Percentiles rank a stretch among this genome's conserved stretches.
These are phyloP conservation scores for Cicer judaicum DNA, from an alignment of 306 rosid genomes.

Conservation along the genomic window DNA sequence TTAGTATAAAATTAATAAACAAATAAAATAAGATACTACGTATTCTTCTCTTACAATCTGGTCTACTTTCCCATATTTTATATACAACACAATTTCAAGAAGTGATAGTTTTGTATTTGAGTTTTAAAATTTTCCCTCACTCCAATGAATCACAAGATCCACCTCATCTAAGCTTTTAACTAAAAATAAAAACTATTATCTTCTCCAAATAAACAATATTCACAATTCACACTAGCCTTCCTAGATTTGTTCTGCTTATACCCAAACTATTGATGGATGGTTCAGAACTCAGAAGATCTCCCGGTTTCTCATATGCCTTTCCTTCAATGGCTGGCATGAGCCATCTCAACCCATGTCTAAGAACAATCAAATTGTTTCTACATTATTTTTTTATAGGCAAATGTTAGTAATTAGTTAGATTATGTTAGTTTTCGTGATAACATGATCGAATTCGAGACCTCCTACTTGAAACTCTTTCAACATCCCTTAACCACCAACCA, in stretches of 20 bases:
- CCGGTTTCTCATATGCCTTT: background rate
- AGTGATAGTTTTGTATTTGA: background rate
- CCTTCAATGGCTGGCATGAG: too few species aligned
- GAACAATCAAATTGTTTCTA: background rate
- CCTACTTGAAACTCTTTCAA: too few species aligned
- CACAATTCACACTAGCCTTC: background rate
- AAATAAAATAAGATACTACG: background rate
- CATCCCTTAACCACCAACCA: too few species aligned
- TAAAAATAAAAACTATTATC: background rate
- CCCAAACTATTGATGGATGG: background rate
- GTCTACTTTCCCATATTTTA: background rate
- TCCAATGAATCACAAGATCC: background rate
- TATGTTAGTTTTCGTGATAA: too few species aligned
- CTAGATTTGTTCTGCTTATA: background rate
- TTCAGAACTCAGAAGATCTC: background rate
- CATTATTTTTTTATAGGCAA: too few species aligned
- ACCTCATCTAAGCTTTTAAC: background rate
- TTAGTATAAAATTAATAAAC: background rate
- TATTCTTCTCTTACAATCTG: background rate
- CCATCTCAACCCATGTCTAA: background rate
- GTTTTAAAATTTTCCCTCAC: background rate
- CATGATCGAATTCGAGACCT: too few species aligned
- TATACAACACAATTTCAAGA: background rate
- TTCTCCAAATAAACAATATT: background rate
- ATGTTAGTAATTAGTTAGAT: too few species aligned